Conservation (phyloP, 805 yeast species). For the Sugiyamaella floridensis region DNA sequence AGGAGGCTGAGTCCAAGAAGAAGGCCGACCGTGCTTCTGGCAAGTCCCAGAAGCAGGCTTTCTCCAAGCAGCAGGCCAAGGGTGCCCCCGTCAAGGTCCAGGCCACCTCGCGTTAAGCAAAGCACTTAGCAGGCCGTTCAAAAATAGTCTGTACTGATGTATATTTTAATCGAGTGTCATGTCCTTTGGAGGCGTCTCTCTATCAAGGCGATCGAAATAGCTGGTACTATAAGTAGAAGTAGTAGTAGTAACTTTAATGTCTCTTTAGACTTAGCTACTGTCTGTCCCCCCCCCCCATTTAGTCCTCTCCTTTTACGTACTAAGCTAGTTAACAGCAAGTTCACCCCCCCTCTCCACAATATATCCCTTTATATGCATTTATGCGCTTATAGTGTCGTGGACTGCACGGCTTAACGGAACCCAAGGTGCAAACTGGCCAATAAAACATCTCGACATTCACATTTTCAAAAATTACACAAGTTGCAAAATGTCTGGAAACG, state of each 20-base stretch:
- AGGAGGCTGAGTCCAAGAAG: conserved; percentile 89
- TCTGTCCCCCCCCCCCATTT: too few species aligned
- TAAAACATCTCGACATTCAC: not conserved
- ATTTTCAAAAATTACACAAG: conserved; percentile 4
- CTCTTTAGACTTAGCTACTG: too few species aligned
- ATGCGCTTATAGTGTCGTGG: not conserved
- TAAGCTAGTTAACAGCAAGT: too few species aligned
- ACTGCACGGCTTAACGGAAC: not conserved
- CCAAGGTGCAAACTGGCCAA: not conserved
- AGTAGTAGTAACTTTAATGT: too few species aligned
- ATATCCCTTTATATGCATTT: too few species aligned
- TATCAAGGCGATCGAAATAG: too few species aligned
- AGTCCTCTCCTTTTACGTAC: too few species aligned
- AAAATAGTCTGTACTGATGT: not conserved
- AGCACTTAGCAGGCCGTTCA: not conserved
- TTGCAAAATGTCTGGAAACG: conserved; percentile 10
- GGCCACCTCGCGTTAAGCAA: conserved; percentile 87
- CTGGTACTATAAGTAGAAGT: too few species aligned
- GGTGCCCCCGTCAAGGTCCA: conserved; percentile 97
- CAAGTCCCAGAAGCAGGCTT: conserved; percentile 50
- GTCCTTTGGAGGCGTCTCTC: not conserved
- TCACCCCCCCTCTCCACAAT: too few species aligned
- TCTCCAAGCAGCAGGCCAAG: conserved; percentile 94
- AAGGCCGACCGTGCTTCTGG: conserved; percentile 82
- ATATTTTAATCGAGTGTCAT: conserved; percentile 1